phyloP scores from a whole-genome alignment of 768 basidiomycete genomes.

The Paxillus rubicundulus region DNA sequence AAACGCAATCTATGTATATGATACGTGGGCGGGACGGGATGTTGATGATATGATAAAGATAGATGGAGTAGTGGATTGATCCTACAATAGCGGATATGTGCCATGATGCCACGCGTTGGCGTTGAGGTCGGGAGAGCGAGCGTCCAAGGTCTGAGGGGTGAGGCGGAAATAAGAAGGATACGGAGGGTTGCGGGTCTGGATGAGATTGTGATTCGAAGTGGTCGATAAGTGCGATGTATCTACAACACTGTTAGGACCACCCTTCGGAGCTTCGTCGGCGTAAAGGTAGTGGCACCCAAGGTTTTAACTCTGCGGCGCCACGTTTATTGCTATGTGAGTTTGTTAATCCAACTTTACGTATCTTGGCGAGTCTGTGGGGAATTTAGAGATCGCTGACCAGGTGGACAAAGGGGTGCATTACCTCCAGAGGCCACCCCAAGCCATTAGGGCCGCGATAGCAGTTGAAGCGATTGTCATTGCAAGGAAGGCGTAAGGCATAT shows the following conservation, averaged over 20 bases:
- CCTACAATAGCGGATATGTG: constrained; percentile 7
- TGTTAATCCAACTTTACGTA: constrained; percentile 45
- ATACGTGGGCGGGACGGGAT: constrained; percentile 13
- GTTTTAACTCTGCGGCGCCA: constrained; percentile 10
- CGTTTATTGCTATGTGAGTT: constrained; percentile 22
- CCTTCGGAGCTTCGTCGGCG: constrained; percentile 39
- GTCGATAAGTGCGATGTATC: constrained; percentile 7
- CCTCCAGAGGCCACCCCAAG: constrained; percentile 66
- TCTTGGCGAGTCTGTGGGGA: constrained; percentile 39
- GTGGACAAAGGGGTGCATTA: constrained; percentile 26
- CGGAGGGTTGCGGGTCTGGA: neutral
- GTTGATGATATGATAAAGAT: constrained; percentile 5
- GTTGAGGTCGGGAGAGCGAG: neutral
- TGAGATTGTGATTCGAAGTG: neutral
- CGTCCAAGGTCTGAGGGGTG: neutral
- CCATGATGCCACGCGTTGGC: neutral
- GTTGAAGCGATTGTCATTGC: constrained; percentile 59
- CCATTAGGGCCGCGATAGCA: constrained; percentile 56
- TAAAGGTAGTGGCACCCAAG: constrained; percentile 41
- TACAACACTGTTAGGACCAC: constrained; percentile 34
- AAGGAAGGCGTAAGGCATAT: constrained; percentile 71
- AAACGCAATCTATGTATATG: constrained; percentile 13
- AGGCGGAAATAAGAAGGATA: constrained; percentile 10
- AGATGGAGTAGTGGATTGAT: constrained; percentile 9
- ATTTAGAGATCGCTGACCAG: constrained; percentile 7